These are phyloP conservation scores for Mollisiaceae sp. DNA, from an alignment of 2,329 filamentous ascomycete genomes.

Conservation along the genomic window DNA sequence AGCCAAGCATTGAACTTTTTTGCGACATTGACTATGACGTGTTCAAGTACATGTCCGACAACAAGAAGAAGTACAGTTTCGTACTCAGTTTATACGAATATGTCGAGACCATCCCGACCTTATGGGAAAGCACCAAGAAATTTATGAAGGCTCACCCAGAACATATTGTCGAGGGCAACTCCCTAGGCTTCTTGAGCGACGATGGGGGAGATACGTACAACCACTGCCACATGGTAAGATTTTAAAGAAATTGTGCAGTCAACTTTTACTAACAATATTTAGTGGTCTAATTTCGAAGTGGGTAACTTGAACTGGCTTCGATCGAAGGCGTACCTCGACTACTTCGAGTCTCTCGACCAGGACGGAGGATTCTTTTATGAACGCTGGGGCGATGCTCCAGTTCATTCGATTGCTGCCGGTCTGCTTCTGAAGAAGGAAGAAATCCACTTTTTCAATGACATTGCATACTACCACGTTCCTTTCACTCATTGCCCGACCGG, in stretches of 20 bases:
- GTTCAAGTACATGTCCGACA: conserved; percentile 94
- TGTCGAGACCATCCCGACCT: conserved; percentile 87
- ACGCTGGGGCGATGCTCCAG: conserved; percentile 95
- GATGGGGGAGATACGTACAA: conserved; percentile 93
- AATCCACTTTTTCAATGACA: conserved; percentile 99
- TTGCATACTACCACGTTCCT: conserved; percentile 96
- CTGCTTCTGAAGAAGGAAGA: conserved; percentile 90
- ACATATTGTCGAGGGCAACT: conserved; percentile 83
- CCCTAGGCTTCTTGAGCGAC: conserved; percentile 89
- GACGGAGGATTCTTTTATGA: conserved; percentile 99
- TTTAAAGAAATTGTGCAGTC: not conserved
- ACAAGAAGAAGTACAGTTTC: conserved; percentile 98
- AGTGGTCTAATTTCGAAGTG: conserved; percentile 99
- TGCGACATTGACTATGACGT: conserved; percentile 96
- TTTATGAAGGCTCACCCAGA: conserved; percentile 92
- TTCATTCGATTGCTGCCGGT: conserved; percentile 94
- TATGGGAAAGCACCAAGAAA: conserved; percentile 95
- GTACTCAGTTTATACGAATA: conserved; percentile 96
- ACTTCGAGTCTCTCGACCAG: conserved; percentile 83
- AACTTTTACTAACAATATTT: conserved; percentile 8
- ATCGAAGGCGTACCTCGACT: conserved; percentile 86
- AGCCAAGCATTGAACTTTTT: conserved; percentile 94
- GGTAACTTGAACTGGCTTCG: conserved; percentile 94
- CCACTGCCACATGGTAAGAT: conserved; percentile 90
- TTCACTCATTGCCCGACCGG: conserved; percentile 97